Percentiles rank a stretch among this genome's conserved stretches.
Conservation (phyloP, 352 stramenopile genomes). For the Blastocystis sp. region DNA sequence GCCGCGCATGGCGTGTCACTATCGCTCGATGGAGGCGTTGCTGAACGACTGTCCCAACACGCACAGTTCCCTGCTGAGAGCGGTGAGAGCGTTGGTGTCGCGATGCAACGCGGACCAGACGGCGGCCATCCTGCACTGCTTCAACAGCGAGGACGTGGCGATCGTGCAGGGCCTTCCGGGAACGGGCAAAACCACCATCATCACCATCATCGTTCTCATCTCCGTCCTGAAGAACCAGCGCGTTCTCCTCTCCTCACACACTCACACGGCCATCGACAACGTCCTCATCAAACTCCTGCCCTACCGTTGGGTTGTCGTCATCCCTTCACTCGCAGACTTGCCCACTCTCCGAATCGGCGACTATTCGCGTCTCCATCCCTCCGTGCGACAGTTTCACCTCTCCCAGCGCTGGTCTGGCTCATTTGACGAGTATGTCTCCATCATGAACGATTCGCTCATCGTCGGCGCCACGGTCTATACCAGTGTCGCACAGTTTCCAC, state of each 20-base stretch:
- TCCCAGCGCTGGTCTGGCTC: slow-evolving; percentile 8
- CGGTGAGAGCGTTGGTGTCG: background rate
- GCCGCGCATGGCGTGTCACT: background rate
- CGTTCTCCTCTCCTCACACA: slow-evolving; percentile 61
- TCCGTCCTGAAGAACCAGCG: slow-evolving; percentile 34
- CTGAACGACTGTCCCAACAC: background rate
- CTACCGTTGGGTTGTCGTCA: background rate
- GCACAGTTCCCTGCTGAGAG: background rate
- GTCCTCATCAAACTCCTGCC: slow-evolving; percentile 44
- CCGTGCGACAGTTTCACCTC: background rate
- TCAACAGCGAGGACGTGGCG: slow-evolving; percentile 38
- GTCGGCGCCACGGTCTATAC: slow-evolving; percentile 62
- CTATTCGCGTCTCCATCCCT: slow-evolving; percentile 15
- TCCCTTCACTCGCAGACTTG: slow-evolving; percentile 33
- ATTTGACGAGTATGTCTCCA: slow-evolving; percentile 44
- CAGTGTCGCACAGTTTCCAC: slow-evolving; percentile 72
- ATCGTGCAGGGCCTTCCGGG: slow-evolving; percentile 58
- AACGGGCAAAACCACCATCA: slow-evolving; percentile 57
- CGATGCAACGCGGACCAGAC: slow-evolving; percentile 44
- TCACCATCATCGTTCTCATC: slow-evolving; percentile 21
- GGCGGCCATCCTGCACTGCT: background rate
- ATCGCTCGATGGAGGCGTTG: background rate
- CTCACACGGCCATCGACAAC: slow-evolving; percentile 66
- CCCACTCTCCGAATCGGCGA: slow-evolving; percentile 58
- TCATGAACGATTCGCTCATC: background rate